A percentile compares a stretch with the other conserved stretches of the same genome.
phyloP scores from a whole-genome alignment of 148 eudicot genomes.

The Euryodendron excelsum region DNA sequence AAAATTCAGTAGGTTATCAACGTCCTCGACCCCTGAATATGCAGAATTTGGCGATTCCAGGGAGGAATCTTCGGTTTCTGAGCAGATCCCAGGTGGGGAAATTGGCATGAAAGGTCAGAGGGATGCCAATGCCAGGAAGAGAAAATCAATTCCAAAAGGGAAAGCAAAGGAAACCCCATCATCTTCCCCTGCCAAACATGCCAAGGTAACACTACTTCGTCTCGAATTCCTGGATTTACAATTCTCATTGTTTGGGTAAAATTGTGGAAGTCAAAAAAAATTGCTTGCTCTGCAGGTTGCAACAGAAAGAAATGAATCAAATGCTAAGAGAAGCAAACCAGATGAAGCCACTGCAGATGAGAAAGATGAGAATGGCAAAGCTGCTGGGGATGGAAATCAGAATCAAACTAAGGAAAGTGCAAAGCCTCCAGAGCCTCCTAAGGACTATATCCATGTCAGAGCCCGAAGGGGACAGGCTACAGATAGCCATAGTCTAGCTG shows the following conservation, averaged over 20 bases:
- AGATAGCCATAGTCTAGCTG: constrained; percentile 65
- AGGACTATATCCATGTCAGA: constrained; percentile 70
- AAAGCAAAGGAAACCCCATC: constrained; percentile 41
- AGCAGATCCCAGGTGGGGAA: constrained; percentile 62
- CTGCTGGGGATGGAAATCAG: too few relatives aligned
- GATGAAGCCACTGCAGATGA: constrained; percentile 28
- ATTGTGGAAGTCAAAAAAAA: not conserved
- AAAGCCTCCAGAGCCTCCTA: constrained; percentile 46
- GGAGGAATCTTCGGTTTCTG: constrained; percentile 78
- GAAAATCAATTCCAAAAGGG: constrained; percentile 55
- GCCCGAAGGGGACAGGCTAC: constrained; percentile 63
- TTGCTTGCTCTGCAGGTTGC: constrained; percentile 21
- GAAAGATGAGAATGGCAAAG: constrained; percentile 13
- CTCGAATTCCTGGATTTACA: not conserved
- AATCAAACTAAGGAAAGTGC: constrained; percentile 32
- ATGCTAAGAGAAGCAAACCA: constrained; percentile 43
- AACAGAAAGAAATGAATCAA: constrained; percentile 35
- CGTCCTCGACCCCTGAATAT: constrained; percentile 20
- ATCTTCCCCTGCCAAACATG: constrained; percentile 27
- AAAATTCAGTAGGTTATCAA: constrained; percentile 17
- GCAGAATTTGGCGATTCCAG: constrained; percentile 49
- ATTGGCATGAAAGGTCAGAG: constrained; percentile 32
- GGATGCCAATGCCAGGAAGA: constrained; percentile 58
- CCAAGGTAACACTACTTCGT: constrained; percentile 26
- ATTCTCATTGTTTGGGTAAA: not conserved